Percentiles rank a stretch among this genome's conserved stretches.
Evolutionary conservation across 2,329 filamentous ascomycete genomes (phyloP).

Genomic region (Coniella vitis): DNA sequence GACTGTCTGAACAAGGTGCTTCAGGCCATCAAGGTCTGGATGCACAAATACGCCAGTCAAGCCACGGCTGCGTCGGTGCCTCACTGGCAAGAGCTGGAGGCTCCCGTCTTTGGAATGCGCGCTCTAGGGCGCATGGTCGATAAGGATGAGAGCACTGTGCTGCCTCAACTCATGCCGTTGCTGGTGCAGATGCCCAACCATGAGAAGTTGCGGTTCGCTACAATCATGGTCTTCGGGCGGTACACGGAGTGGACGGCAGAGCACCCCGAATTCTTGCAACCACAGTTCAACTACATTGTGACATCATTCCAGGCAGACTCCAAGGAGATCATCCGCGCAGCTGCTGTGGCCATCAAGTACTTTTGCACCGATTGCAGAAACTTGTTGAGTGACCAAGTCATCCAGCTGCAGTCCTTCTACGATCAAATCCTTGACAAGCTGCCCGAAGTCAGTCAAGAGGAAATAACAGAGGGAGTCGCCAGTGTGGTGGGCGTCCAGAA

Average conservation of each 20-base stretch:
- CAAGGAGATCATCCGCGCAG: constrained; percentile 83
- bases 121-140: constrained; percentile 97
- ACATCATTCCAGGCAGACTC: constrained; percentile 84
- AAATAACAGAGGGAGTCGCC: constrained; percentile 92
- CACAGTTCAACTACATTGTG: constrained; percentile 93
- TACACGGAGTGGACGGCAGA: constrained; percentile 98
- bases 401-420: constrained; percentile 88
- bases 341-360: constrained; percentile 91
- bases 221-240: constrained; percentile 92
- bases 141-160: constrained; percentile 75
- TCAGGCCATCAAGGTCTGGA: constrained; percentile 80
- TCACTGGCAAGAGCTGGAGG: constrained; percentile 94
- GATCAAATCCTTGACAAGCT: constrained; percentile 81
- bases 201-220: constrained; percentile 96
- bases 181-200: constrained; percentile 92
- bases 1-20: constrained; percentile 89
- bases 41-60: constrained; percentile 70
- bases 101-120: constrained; percentile 88
- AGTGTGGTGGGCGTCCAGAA: constrained; percentile 86
- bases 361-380: constrained; percentile 93
- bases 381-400: constrained; percentile 73
- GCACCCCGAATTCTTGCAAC: constrained; percentile 85
- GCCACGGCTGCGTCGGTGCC: constrained; percentile 70
- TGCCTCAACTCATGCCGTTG: constrained; percentile 87
- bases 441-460: constrained; percentile 81